Evolutionary conservation across 73 alveolate species (phyloP).

Genomic region (Paramecium primaurelia): DNA sequence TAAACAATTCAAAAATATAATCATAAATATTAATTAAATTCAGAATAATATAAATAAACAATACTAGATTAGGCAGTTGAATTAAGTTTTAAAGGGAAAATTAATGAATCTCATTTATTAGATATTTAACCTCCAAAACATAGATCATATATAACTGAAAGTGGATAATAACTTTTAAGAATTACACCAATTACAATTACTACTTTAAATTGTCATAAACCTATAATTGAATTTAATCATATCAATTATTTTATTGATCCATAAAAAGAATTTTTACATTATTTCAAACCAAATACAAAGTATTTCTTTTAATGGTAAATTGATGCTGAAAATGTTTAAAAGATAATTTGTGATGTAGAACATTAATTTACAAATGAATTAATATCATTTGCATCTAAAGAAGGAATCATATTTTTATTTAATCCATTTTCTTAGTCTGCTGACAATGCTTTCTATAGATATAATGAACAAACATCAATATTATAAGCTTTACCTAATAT

Average conservation of each 20-base stretch:
- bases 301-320: background rate
- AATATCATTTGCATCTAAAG: background rate
- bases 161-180: background rate
- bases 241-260: background rate
- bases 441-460: background rate
- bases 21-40: background rate
- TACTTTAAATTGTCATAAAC: background rate
- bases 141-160: slow-evolving; percentile 8
- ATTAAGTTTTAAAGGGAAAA: slow-evolving; percentile 16
- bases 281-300: background rate
- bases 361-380: background rate
- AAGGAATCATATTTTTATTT: background rate
- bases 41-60: slow-evolving; percentile 19
- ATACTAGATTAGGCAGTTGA: slow-evolving; percentile 1
- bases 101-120: background rate
- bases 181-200: background rate
- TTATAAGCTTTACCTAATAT: background rate
- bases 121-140: slow-evolving; percentile 27
- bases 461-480: background rate
- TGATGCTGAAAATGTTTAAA: background rate
- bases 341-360: background rate
- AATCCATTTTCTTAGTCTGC: slow-evolving; percentile 8
- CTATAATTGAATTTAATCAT: background rate
- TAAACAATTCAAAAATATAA: background rate
- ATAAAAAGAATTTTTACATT: background rate